phyloP scores from a whole-genome alignment of 1,284 basidiomycete species.

The Pholiota adiposa region DNA sequence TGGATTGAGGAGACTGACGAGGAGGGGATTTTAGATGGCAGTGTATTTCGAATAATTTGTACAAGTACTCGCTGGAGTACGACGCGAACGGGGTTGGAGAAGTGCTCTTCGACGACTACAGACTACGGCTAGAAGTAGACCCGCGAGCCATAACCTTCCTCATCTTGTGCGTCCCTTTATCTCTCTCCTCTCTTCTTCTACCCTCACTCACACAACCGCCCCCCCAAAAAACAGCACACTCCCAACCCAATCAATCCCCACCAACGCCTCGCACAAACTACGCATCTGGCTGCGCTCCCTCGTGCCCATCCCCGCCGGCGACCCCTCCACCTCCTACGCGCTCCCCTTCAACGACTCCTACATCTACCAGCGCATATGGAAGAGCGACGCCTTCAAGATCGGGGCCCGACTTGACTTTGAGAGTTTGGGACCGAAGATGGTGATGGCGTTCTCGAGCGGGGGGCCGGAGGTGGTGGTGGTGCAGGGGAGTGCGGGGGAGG shows the following conservation, averaged over 20 bases:
- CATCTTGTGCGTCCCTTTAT: constrained; percentile 54
- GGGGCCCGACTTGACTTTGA: constrained; percentile 56
- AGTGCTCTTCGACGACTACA: constrained; percentile 53
- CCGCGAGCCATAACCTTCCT: constrained; percentile 54
- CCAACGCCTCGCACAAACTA: constrained; percentile 58
- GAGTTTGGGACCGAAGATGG: constrained; percentile 45
- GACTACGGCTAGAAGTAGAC: constrained; percentile 52
- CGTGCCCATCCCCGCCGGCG: constrained; percentile 30
- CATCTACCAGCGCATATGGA: constrained; percentile 64
- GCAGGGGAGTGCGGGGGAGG: constrained; percentile 16
- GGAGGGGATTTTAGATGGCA: constrained; percentile 56
- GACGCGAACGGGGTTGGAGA: constrained; percentile 60
- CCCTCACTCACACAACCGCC: background rate
- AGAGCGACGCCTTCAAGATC: constrained; percentile 62
- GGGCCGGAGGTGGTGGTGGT: constrained; percentile 38
- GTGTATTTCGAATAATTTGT: constrained; percentile 42
- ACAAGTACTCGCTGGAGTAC: constrained; percentile 59
- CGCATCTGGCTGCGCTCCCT: constrained; percentile 58
- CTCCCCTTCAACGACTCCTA: constrained; percentile 49
- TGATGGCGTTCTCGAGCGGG: constrained; percentile 48
- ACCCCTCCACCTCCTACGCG: constrained; percentile 32
- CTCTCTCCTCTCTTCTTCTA: background rate
- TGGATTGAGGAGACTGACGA: background rate
- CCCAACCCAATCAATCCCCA: constrained; percentile 53
- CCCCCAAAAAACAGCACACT: constrained; percentile 44